Evolutionary conservation across 306 rosid species (phyloP), one percentile per base, ranked within the genome.

Genomic region (Malus orientalis): DNA sequence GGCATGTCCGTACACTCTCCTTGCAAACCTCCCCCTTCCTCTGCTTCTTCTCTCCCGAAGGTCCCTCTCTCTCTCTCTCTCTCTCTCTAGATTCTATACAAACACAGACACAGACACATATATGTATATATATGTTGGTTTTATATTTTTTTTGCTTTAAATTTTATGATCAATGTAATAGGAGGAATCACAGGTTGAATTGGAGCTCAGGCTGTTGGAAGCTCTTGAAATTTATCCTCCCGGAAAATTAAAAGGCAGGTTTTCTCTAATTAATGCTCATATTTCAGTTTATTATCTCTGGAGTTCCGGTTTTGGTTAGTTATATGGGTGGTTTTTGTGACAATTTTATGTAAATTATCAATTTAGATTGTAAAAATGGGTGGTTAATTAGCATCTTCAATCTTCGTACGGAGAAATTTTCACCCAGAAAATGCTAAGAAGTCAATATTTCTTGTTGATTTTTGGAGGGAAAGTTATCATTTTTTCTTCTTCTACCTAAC

Each of bases 1-100:
- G 99, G 91, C 75, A 84, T 88, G 87, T 96, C 98, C 47, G 97
- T 91, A 44, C 99, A 96, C 61, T 96, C 98, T 81, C 98, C 99
- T 6, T 96, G 99, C 91, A 96, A 96, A 78, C 93, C 96, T 77
- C 97, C 91, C 36, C 98, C 96, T 77, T 96, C 99, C 69, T 92
- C 99, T 55, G 93, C 93, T 87, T 92, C 99, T 63, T 92, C 97
- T 82, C 91, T 92, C 70, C 85, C 89, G 67, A 96, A 92, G 96
- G 97, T 86, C 23, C 15, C 23, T 82, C 64, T 78, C 1, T 14
- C 54, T 47, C 19, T 49, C 54, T 47, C 19, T 49, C 49, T 79
- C 64, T 70, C 1, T 14, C 53, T 47, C 18, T 47, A 13, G 54
- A 49, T 14, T 38, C 42, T 49, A 49, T 4, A 14, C 54, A 47